Evolutionary conservation across 2,329 filamentous ascomycete genomes (phyloP).

Genomic region (Bipolaris oryzae): DNA sequence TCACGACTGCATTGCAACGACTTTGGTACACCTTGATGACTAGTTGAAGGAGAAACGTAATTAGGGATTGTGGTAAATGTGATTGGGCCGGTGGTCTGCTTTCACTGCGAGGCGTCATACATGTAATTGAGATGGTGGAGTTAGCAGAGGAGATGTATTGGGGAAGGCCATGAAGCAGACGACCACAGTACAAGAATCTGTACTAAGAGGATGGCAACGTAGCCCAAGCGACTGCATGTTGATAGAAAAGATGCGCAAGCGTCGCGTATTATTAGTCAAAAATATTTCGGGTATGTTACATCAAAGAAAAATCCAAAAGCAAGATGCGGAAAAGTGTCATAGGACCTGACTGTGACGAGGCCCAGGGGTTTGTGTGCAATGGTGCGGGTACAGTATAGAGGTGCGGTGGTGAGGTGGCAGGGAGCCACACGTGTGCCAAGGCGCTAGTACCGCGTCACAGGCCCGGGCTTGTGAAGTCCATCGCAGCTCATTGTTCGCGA

Average conservation of each 20-base stretch:
- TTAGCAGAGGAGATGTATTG: neutral
- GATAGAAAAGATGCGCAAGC: conserved; percentile 13
- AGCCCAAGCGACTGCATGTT: neutral
- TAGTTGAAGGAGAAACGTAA: conserved; percentile 23
- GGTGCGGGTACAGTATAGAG: neutral
- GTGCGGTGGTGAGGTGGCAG: neutral
- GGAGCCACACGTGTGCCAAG: conserved; percentile 17
- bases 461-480: conserved; percentile 11
- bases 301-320: neutral
- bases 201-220: neutral
- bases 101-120: conserved; percentile 7
- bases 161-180: neutral
- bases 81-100: conserved; percentile 7
- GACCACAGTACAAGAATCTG: neutral
- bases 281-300: conserved; percentile 27
- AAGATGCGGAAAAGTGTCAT: neutral
- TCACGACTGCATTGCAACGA: conserved; percentile 33
- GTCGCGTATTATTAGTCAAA: conserved; percentile 13
- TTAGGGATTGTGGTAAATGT: neutral
- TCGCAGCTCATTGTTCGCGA: conserved; percentile 23
- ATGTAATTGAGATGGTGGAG: neutral
- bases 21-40: conserved; percentile 16
- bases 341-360: neutral
- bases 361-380: neutral
- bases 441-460: conserved; percentile 21